Evolutionary conservation across 139 green algal species (phyloP).

Genomic region (Marvania coccoides): DNA sequence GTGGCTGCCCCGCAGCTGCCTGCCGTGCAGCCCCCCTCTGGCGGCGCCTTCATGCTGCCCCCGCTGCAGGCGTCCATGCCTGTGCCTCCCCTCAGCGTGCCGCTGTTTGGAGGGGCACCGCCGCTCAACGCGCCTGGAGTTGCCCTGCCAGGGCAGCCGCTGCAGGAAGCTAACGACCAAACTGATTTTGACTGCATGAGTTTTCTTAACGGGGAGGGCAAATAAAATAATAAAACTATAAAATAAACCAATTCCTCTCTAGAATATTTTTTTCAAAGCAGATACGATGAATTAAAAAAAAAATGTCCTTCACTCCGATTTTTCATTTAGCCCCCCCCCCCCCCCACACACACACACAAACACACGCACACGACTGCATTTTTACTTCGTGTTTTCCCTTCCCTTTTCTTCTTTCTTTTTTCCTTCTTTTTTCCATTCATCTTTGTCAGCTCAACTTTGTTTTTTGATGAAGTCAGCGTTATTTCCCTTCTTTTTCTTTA

Average conservation of each 20-base stretch:
- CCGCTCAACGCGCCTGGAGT: constrained; percentile 1
- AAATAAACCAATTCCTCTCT: too few relatives aligned
- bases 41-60: too few relatives aligned
- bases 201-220: neutral
- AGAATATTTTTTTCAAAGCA: too few relatives aligned
- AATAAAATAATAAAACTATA: neutral
- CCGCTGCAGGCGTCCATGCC: neutral
- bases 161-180: neutral
- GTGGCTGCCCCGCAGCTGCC: neutral
- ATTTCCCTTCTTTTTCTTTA: too few relatives aligned
- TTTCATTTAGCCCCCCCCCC: too few relatives aligned
- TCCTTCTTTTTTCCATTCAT: neutral
- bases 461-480: too few relatives aligned
- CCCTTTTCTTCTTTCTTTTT: neutral
- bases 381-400: neutral
- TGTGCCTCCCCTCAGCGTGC: neutral
- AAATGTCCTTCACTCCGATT: too few relatives aligned
- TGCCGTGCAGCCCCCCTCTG: too few relatives aligned
- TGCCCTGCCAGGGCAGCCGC: neutral
- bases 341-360: too few relatives aligned
- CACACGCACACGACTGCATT: too few relatives aligned
- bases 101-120: constrained; percentile 6
- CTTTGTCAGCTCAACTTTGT: neutral
- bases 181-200: neutral
- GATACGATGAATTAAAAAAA: too few relatives aligned